Evolutionary conservation across 805 yeast species (phyloP), one percentile per base, ranked within the genome.

Genomic region (Yarrowia sp.): DNA sequence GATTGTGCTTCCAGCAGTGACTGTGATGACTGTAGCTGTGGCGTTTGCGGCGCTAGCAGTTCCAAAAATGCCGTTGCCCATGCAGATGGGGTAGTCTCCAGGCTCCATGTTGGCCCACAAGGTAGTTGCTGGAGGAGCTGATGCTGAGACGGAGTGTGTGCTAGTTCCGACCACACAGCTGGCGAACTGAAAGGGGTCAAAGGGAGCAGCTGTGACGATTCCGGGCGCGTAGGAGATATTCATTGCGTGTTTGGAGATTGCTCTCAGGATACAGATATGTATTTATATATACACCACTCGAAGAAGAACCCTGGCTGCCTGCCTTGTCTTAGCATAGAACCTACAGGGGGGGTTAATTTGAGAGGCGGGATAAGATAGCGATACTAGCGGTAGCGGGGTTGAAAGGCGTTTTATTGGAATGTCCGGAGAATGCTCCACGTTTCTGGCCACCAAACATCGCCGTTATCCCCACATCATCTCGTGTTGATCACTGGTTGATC

Each of bases 241-340:
- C 55, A 48, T 33, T 9, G 35, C 5, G 15, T 31, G 14, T 45
- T 47, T 15, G 53, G 6, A 15, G 32, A 8, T 33, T 4, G 7
- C 11, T 17, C 14, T 35, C 14, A 14, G 4, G 17, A 14, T 32
- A 22, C 7, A 14, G 39, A 18, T 7, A 15, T 31, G 39, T 48
- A 35, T 48, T 33, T 48, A 48, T 48, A 48, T 48, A 48, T 15
- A 48, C 35, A 15, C 7, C 41, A 41, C 41, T 48, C 28, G n/a
- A n/a, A n/a, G n/a, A 17, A 33, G 38, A 33, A 48, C 55, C 55
- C 55, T 48, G 55, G 55, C 55, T 33, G 55, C 55, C 17, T 22
- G 28, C 22, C 22, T 47, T 47, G 53, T 47, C 53, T 47, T 47
- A 47, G 53, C 53, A 47, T 32, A 38, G 28, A 47, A 47, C 51